A percentile compares a stretch with the other conserved stretches of the same genome.
phyloP scores from a whole-genome alignment of 2,329 filamentous ascomycete species.

The Aquanectria penicillioides region DNA sequence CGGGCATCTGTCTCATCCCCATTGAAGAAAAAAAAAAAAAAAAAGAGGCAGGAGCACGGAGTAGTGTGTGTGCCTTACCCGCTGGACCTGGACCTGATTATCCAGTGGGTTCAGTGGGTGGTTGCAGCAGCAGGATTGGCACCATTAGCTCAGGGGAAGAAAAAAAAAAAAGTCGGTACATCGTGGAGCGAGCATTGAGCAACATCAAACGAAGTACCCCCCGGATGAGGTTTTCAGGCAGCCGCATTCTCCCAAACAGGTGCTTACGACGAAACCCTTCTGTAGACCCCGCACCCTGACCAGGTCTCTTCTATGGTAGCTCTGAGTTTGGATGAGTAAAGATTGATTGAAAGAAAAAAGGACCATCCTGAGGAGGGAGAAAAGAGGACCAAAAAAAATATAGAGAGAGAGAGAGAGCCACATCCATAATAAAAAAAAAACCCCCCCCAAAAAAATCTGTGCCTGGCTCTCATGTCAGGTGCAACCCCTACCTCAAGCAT shows the following conservation, averaged over 20 bases:
- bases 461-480: background rate
- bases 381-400: background rate
- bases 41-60: no score
- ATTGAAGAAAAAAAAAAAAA: no score
- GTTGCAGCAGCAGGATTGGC: no score
- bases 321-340: background rate
- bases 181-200: no score
- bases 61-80: no score
- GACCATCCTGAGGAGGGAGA: background rate
- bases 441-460: background rate
- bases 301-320: no score
- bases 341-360: background rate
- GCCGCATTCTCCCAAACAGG: slow-evolving; percentile 6
- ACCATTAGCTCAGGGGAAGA: slow-evolving; percentile 16
- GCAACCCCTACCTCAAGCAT: background rate
- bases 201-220: no score
- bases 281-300: no score
- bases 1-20: slow-evolving; percentile 19
- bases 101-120: no score
- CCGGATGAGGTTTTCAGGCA: background rate
- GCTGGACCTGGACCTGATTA: no score
- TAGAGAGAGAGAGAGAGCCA: background rate
- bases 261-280: no score
- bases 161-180: no score
- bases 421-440: background rate